Evolutionary conservation across 176 grass and related monocot species (phyloP).

Genomic region (Phoenix roebelenii): DNA sequence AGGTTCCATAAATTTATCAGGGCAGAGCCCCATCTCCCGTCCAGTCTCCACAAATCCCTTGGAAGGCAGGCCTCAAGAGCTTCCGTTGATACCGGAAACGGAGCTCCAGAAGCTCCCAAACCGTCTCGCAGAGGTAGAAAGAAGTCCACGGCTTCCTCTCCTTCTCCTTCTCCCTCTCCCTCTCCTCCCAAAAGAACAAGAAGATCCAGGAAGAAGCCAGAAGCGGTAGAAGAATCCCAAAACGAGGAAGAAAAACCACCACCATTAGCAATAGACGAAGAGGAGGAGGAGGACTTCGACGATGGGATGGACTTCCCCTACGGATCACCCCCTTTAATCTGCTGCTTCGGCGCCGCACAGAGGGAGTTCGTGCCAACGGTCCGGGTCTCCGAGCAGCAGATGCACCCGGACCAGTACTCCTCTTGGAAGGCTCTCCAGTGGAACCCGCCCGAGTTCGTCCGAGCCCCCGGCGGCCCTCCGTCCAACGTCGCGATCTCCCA

Average conservation of each 20-base stretch:
- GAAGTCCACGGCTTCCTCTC: not conserved
- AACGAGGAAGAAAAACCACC: not conserved
- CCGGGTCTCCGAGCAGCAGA: constrained; percentile 70
- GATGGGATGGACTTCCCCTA: constrained; percentile 22
- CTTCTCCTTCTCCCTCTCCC: constrained; percentile 11
- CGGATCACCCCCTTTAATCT: constrained; percentile 48
- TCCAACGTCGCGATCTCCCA: constrained; percentile 75
- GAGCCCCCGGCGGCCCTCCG: constrained; percentile 51
- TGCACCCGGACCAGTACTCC: constrained; percentile 70
- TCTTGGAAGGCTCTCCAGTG: constrained; percentile 72
- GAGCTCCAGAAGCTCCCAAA: constrained; percentile 5
- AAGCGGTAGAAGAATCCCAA: constrained; percentile 4
- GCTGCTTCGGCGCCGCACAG: constrained; percentile 67
- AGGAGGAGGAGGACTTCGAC: constrained; percentile 10
- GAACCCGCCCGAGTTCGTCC: constrained; percentile 78
- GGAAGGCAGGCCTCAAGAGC: constrained; percentile 1
- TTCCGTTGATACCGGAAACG: constrained; percentile 3
- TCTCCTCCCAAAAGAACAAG: constrained; percentile 19
- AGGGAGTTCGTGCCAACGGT: constrained; percentile 85
- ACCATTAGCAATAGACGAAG: not conserved
- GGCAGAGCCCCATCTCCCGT: not conserved
- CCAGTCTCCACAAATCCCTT: not conserved
- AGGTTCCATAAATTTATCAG: no score
- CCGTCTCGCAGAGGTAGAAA: constrained; percentile 18
- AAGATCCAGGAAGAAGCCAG: constrained; percentile 14